Conservation (phyloP, 177 flowering plant species). For the Vitis hybrid region DNA sequence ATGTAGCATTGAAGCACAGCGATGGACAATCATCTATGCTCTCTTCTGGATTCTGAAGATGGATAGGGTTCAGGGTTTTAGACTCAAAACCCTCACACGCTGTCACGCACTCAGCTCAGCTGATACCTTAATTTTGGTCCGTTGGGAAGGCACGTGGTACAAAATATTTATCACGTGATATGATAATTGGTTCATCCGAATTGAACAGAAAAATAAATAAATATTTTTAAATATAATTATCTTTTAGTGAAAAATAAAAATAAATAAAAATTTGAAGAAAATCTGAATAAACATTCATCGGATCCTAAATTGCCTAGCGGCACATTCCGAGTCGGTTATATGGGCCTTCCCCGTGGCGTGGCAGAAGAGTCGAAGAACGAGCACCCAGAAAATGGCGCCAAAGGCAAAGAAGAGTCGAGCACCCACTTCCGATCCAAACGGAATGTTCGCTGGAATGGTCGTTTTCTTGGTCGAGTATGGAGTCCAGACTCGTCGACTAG, state of each 20-base stretch:
- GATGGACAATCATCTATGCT: conserved; percentile 22
- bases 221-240: too few relatives aligned
- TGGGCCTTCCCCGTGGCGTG: background rate
- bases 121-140: too few relatives aligned
- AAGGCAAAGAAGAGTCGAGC: conserved; percentile 23
- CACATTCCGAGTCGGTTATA: too few relatives aligned
- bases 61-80: conserved; percentile 13
- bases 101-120: too few relatives aligned
- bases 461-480: conserved; percentile 58
- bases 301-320: too few relatives aligned
- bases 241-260: too few relatives aligned
- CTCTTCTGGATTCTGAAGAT: background rate
- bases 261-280: too few relatives aligned
- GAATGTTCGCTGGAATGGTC: conserved; percentile 73
- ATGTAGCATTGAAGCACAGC: conserved; percentile 30
- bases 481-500: conserved; percentile 76
- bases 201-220: too few relatives aligned
- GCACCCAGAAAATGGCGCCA: conserved; percentile 36
- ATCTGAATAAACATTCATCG: too few relatives aligned
- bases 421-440: conserved; percentile 38
- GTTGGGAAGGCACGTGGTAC: too few relatives aligned
- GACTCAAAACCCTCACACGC: background rate
- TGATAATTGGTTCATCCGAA: too few relatives aligned
- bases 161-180: too few relatives aligned
- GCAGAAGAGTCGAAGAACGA: background rate